Conservation (phyloP, 2,329 filamentous ascomycete species). For the Nemania bipapillata region DNA sequence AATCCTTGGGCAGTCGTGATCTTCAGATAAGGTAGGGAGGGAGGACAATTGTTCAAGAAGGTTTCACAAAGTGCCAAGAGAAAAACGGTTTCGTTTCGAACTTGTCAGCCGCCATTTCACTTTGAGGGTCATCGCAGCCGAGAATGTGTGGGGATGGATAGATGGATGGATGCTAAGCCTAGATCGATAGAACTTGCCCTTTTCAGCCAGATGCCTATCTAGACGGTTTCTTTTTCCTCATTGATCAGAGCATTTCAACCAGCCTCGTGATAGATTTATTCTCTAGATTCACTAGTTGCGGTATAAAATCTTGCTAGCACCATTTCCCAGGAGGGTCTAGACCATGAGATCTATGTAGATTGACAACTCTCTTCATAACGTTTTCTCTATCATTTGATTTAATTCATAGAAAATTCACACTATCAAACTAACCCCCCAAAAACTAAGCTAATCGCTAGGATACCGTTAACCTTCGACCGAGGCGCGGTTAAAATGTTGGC, state of each 20-base stretch:
- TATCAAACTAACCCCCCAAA: too few species aligned
- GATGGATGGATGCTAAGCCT: constrained; percentile 6
- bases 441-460: neutral
- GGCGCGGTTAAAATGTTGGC: neutral
- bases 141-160: too few species aligned
- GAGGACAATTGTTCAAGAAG: neutral
- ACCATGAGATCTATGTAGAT: neutral
- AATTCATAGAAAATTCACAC: neutral
- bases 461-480: neutral
- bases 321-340: neutral
- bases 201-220: neutral
- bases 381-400: neutral
- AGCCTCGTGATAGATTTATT: neutral
- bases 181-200: constrained; percentile 19
- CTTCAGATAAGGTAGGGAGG: neutral
- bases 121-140: constrained; percentile 24
- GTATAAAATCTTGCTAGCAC: neutral
- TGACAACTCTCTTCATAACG: neutral
- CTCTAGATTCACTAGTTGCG: neutral
- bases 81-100: constrained; percentile 43
- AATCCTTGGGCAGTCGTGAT: neutral
- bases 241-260: neutral
- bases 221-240: too few species aligned
- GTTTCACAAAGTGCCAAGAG: neutral
- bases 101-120: constrained; percentile 33